phyloP scores from a whole-genome alignment of 129 eudicot genomes.

The Cynara cardunculus region DNA sequence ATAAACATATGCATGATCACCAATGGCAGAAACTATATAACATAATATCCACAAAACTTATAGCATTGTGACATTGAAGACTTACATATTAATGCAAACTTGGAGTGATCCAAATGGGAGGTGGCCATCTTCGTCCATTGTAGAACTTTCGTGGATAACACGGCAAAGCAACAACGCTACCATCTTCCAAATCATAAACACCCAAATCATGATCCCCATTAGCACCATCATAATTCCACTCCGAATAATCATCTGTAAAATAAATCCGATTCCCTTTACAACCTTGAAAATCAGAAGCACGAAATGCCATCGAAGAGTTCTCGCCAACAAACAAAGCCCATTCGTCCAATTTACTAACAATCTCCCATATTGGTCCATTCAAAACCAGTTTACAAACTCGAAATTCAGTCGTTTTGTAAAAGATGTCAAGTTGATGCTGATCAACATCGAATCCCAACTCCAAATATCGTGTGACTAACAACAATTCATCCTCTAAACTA shows the following conservation, averaged over 20 bases:
- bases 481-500: constrained; percentile 42
- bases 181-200: constrained; percentile 59
- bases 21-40: background rate
- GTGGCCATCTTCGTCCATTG: constrained; percentile 48
- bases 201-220: constrained; percentile 82
- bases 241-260: constrained; percentile 78
- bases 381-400: constrained; percentile 45
- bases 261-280: constrained; percentile 64
- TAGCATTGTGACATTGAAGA: background rate
- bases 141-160: constrained; percentile 51
- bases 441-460: constrained; percentile 53
- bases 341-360: constrained; percentile 44
- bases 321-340: constrained; percentile 63
- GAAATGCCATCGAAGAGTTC: constrained; percentile 64
- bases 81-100: constrained; percentile 49
- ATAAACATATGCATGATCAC: background rate
- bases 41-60: background rate
- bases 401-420: constrained; percentile 55
- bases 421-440: constrained; percentile 34
- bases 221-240: constrained; percentile 51
- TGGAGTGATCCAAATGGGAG: constrained; percentile 85
- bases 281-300: constrained; percentile 51
- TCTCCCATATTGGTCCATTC: constrained; percentile 47
- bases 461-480: constrained; percentile 57
- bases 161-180: constrained; percentile 53